Base-by-base conservation (phyloP, 2,329 filamentous ascomycete species). In the Aspergillus glaucus region DNA sequence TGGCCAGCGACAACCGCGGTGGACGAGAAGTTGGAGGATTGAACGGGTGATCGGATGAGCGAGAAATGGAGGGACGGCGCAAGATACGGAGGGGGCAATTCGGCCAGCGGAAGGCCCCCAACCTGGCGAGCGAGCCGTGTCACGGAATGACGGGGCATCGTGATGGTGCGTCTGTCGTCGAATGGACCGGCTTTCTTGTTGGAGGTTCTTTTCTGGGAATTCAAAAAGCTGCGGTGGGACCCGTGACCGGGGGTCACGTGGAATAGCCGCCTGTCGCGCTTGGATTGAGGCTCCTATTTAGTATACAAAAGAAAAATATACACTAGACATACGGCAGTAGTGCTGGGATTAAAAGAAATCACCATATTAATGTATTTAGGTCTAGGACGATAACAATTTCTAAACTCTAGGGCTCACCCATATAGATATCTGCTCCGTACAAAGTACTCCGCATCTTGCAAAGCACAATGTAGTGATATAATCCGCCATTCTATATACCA, bases 1-100 rank as follows among this genome's bases (percentile, higher is more conserved):
- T 59, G 75, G 58, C 71, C 74, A 54, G 67, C 54, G 70, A 70
- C 45, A 48, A 61, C 59, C 56, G 79, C 78, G 50, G 81, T 84
- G 44, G 82, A 81, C 39, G 69, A 68, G 67, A 83, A 79, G 55
- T 64, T 64, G 50, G 62, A 62, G 55, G 62, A 58, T 53, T 69
- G 66, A 49, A 58, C 52, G 47, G 62, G 51, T 41, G 61, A 60
- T 34, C 61, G 58, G 56, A 54, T 57, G 53, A 63, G 51, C 56
- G 65, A 57, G 50, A 64, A 68, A 64, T 60, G 71, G 45, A 69
- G 61, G 5, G 65, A 62, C 43, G 72, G 73, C 30, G 70, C 70
- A 44, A 75, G 67, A 48, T 74, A 75, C 7, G 71, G 56, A 39
- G 72, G 72, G 48, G 70, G 70, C 50, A 71, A 54, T 54, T 71